These are phyloP conservation scores for Malus hybrid DNA, from an alignment of 331 rosid species.

Conservation along the genomic window DNA sequence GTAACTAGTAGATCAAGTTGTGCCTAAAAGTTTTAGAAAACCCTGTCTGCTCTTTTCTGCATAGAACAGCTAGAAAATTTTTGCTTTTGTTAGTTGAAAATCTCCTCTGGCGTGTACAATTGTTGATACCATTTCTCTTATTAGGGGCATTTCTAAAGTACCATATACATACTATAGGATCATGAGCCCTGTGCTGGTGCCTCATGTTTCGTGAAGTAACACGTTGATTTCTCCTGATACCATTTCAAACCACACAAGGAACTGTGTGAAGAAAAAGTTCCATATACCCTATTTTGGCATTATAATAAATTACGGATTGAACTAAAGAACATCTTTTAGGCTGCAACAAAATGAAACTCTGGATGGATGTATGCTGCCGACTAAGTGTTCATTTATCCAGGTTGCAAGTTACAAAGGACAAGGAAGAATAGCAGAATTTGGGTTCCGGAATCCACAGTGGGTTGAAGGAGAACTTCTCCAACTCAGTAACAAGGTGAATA, in stretches of 20 bases:
- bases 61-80: background rate
- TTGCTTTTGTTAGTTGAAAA: no score
- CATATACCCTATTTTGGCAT: background rate
- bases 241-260: no score
- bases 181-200: background rate
- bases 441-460: constrained; percentile 84
- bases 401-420: constrained; percentile 88
- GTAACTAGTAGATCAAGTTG: background rate
- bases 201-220: background rate
- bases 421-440: constrained; percentile 85
- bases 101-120: background rate
- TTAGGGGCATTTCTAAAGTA: background rate
- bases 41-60: background rate
- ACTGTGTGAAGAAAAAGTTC: background rate
- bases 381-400: constrained; percentile 26
- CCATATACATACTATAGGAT: background rate
- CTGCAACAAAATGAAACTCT: constrained; percentile 9
- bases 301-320: background rate
- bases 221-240: no score
- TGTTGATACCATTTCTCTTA: background rate
- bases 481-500: constrained; percentile 80
- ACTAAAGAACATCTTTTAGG: background rate
- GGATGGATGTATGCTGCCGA: constrained; percentile 7
- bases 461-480: constrained; percentile 98
- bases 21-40: background rate